phyloP scores from a whole-genome alignment of 2,329 filamentous ascomycete genomes.

The Diplodia scrobiculata region DNA sequence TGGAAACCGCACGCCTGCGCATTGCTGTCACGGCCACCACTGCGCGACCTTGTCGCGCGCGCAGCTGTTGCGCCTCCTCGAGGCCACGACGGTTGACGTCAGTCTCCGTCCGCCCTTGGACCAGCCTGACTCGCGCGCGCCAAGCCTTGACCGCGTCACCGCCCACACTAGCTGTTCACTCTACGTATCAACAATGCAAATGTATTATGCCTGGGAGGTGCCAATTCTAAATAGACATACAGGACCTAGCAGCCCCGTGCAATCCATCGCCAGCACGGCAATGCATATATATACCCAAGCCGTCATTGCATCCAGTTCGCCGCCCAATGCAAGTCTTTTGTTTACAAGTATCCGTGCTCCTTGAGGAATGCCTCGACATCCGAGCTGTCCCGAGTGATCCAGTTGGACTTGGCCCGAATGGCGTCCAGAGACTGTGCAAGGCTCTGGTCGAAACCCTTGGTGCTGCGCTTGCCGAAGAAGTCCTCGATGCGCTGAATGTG shows the following conservation, averaged over 20 bases:
- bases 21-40: neutral
- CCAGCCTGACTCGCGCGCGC: slow-evolving; percentile 18
- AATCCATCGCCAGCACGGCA: neutral
- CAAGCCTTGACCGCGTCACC: slow-evolving; percentile 7
- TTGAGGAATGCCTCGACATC: slow-evolving; percentile 76
- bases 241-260: neutral
- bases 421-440: slow-evolving; percentile 87
- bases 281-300: slow-evolving; percentile 3
- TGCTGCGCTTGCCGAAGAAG: slow-evolving; percentile 82
- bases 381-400: slow-evolving; percentile 72
- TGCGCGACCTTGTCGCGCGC: neutral
- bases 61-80: neutral
- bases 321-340: slow-evolving; percentile 20
- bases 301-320: neutral
- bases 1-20: neutral
- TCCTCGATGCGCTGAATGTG: slow-evolving; percentile 74
- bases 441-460: slow-evolving; percentile 82
- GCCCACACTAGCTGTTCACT: neutral
- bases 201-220: neutral
- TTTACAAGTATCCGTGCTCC: slow-evolving; percentile 62
- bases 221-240: neutral
- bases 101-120: neutral
- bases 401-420: slow-evolving; percentile 80
- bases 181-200: neutral
- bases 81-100: slow-evolving; percentile 16